Base-by-base conservation (phyloP, 2,329 filamentous ascomycete species). In the Aspergillus alliaceus region DNA sequence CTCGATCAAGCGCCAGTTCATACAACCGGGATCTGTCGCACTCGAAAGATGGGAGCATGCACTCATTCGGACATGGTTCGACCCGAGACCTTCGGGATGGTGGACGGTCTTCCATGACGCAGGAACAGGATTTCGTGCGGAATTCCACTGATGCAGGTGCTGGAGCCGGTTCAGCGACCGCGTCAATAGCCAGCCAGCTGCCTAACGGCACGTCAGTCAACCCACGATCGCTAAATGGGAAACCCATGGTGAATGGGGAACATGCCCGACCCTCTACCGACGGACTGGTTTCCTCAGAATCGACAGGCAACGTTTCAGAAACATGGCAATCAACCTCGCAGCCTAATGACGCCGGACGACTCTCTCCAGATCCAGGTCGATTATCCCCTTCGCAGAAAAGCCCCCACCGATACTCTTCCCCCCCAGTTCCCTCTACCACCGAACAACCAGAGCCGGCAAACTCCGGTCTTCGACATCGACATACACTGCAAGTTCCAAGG, bases 401-500 rank as follows among this genome's bases (percentile, higher is more conserved):
- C 40, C 62, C 68, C 12, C 66, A 75, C 56, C 72, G 74, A 51
- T 73, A 76, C 56, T 76, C 75, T 8, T 77, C 76, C 12, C 75
- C 75, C 6, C 71, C 71, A 4, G 86, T 87, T 2, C 86, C 89
- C 9, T 81, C 87, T 4, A 62, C 71, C 51, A 68, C 84, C 66
- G 84, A 86, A 12, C 76, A 82, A 1, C 82, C 84, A 44, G 81
- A 86, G 37, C 79, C 84, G 8, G 80, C 81, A 14, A 78, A 80
- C 31, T 75, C 83, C 20, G 83, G 84, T 54, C 78, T 93, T 49
- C 89, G 89, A 72, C 91, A 96, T 59, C 86, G 93, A 63, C 90
- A 96, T 75, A 96, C 91, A 0, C 82, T 97, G 25, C 91, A 96
- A 74, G 91, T 96, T 0, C 92, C 93, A 7, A 90, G 88, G 73